Base-by-base conservation (phyloP, 2,329 filamentous ascomycete species). In the Alternaria panax region DNA sequence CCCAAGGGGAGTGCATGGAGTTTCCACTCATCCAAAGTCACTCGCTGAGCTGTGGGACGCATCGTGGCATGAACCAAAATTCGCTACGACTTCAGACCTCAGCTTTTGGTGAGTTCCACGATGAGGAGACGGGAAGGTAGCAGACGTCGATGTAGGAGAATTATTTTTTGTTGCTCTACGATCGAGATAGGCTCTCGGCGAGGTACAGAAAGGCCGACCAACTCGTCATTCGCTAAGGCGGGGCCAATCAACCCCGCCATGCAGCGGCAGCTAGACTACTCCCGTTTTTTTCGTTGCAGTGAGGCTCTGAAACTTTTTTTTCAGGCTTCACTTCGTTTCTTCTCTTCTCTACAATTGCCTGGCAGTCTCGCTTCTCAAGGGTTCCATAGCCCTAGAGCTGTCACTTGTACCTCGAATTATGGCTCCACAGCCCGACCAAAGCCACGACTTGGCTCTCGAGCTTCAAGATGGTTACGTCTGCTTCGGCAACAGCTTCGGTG, bases 401-500 rank as follows among this genome's bases (percentile, higher is more conserved):
- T 70, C 70, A 66, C 63, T 66, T 61, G 56, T 55, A 64, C 64
- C 63, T 48, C 57, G 59, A 60, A 70, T 47, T 58, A 78, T 78
- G 75, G 73, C 75, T 57, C 63, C 59, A 50, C 66, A 56, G 59
- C 67, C 66, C 60, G 65, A 72, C 59, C 68, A 73, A 52, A 70
- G 89, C 73, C 85, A 86, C 58, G 84, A 91, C 74, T 86, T 96
- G 82, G 91, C 90, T 78, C 90, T 99, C 69, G 94, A 99, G 84
- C 89, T 99, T 69, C 86, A 95, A 80, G 93, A 98, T 84, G 93
- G 93, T 80, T 88, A 90, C 59, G 87, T 92, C 76, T 96, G 93
- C 85, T 92, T 96, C 78, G 95, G 95, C 71, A 93, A 92, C 84
- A 97, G 93, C 86, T 99, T 99, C 78, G 95, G 95, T 80, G 93